These are phyloP conservation scores for Saposhnikovia divaricata DNA, from an alignment of 129 eudicot genomes.

Conservation along the genomic window DNA sequence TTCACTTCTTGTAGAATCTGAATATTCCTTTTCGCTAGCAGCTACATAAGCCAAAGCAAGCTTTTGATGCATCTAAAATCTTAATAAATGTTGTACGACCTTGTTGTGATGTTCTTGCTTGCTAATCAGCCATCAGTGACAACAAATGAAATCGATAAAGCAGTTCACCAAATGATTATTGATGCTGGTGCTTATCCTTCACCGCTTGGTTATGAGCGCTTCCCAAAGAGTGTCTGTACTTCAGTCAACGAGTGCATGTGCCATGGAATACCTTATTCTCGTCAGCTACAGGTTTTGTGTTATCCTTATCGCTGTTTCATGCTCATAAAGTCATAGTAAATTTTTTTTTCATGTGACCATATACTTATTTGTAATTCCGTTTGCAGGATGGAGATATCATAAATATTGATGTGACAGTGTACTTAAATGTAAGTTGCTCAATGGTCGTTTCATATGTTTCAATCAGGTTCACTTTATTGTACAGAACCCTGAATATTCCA, in stretches of 20 bases:
- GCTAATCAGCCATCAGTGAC: slow-evolving; percentile 85
- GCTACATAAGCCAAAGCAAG: not conserved
- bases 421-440: slow-evolving; percentile 62
- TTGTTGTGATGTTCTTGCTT: not conserved
- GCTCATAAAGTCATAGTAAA: not conserved
- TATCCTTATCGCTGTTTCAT: not conserved
- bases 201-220: slow-evolving; percentile 95
- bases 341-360: slow-evolving; percentile 72
- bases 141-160: slow-evolving; percentile 91
- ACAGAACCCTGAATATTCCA: too few relatives aligned
- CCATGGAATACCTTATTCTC: slow-evolving; percentile 99
- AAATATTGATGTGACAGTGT: slow-evolving; percentile 94
- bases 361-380: slow-evolving; percentile 58
- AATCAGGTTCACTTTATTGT: not conserved
- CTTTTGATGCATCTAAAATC: not conserved
- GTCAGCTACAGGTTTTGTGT: slow-evolving; percentile 69
- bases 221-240: slow-evolving; percentile 97
- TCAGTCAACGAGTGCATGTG: slow-evolving; percentile 99
- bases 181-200: slow-evolving; percentile 99
- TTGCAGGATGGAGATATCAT: slow-evolving; percentile 98
- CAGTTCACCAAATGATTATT: slow-evolving; percentile 94
- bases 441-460: not conserved
- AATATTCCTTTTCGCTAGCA: too few relatives aligned
- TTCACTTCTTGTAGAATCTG: not conserved
- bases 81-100: not conserved